phyloP scores from a whole-genome alignment of 1,284 basidiomycete species.

The Sporisorium exsertum region DNA sequence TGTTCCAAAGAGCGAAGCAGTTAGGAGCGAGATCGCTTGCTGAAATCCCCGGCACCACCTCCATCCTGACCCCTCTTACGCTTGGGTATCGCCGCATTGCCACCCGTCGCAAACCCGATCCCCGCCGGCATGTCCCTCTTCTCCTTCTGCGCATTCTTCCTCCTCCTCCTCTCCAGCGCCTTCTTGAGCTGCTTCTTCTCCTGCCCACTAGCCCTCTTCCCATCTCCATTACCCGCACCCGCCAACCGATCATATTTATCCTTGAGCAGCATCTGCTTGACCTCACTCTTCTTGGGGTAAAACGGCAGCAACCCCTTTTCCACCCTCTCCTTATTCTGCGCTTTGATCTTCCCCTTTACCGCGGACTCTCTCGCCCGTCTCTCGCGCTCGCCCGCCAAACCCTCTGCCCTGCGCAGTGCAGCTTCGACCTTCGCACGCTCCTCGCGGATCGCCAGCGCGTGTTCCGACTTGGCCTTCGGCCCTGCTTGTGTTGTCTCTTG shows the following conservation, averaged over 20 bases:
- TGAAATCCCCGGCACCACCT: not conserved
- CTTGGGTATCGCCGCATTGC: conserved; percentile 34
- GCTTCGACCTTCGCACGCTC: conserved; percentile 83
- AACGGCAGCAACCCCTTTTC: conserved; percentile 72
- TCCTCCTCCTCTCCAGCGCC: conserved; percentile 87
- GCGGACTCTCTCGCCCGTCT: conserved; percentile 73
- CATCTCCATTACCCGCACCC: conserved; percentile 16
- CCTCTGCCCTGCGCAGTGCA: conserved; percentile 82
- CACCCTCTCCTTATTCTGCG: conserved; percentile 63
- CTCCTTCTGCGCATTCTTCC: conserved; percentile 87
- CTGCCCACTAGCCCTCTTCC: conserved; percentile 23
- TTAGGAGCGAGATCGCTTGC: conserved; percentile 25
- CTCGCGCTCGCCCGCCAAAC: conserved; percentile 75
- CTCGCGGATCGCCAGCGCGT: conserved; percentile 71
- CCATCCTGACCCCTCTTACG: conserved; percentile 23
- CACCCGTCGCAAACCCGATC: conserved; percentile 29
- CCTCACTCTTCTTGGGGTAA: conserved; percentile 86
- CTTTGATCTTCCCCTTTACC: conserved; percentile 74
- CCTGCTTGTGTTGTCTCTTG: conserved; percentile 77
- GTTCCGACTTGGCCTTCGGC: conserved; percentile 75
- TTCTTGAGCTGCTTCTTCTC: conserved; percentile 76
- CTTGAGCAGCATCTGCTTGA: conserved; percentile 51
- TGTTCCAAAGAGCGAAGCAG: not conserved
- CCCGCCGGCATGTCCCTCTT: conserved; percentile 74
- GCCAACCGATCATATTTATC: conserved; percentile 57